phyloP scores from a whole-genome alignment of 768 basidiomycete species.

The Chlorophyllum brunneum region DNA sequence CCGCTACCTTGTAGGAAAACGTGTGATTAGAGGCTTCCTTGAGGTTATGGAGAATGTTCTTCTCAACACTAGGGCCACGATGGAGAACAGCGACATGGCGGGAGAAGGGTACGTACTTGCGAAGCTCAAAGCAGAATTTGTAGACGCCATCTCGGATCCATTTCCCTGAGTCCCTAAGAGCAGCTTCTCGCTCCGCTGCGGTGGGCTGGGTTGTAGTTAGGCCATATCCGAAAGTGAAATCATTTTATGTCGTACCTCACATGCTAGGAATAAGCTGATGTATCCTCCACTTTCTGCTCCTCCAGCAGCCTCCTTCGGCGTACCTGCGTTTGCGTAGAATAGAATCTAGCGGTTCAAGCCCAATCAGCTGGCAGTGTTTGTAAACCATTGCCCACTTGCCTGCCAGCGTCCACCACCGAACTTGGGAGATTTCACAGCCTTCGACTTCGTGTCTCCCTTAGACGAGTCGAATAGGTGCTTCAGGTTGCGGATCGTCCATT shows the following conservation, averaged over 20 bases:
- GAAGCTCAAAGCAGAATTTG: constrained; percentile 81
- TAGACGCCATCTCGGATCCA: constrained; percentile 86
- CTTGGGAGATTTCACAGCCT: constrained; percentile 68
- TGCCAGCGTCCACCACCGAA: constrained; percentile 81
- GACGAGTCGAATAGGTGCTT: constrained; percentile 74
- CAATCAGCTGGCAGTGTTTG: background rate
- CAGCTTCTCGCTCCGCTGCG: constrained; percentile 65
- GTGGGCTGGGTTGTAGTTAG: constrained; percentile 52
- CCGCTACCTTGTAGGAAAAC: constrained; percentile 61
- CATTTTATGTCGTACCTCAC: constrained; percentile 52
- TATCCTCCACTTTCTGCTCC: constrained; percentile 45
- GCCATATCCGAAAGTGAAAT: background rate
- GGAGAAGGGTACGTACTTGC: constrained; percentile 41
- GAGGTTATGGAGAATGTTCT: constrained; percentile 48
- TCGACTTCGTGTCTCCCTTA: constrained; percentile 75
- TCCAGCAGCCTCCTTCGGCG: constrained; percentile 38
- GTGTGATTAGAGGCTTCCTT: constrained; percentile 84
- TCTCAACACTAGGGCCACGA: constrained; percentile 29
- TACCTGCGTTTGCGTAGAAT: constrained; percentile 82
- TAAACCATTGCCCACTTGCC: constrained; percentile 31
- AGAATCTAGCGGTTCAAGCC: constrained; percentile 47
- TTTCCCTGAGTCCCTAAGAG: constrained; percentile 57
- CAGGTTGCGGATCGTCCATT: constrained; percentile 75
- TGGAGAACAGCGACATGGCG: background rate
- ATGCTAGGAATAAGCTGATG: constrained; percentile 76